Conservation (phyloP, 2,329 filamentous ascomycete species). For the Trichoderma gracile region DNA sequence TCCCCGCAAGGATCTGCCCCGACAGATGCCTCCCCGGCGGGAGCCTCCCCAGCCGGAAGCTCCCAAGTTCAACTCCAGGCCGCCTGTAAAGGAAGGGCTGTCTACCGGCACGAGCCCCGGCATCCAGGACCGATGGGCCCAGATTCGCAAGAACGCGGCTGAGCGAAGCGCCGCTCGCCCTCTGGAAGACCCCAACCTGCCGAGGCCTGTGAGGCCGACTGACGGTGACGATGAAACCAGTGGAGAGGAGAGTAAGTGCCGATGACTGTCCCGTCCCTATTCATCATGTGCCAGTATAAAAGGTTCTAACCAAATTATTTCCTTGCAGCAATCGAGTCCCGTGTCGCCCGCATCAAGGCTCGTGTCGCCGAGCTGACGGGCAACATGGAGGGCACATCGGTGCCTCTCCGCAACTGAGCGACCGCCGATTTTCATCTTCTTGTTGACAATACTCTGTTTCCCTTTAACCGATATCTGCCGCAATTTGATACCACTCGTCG, state of each 20-base stretch:
- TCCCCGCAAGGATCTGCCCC: conserved; percentile 21
- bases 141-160: conserved; percentile 92
- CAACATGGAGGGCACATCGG: conserved; percentile 64
- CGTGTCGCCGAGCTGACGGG: conserved; percentile 92
- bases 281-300: neutral
- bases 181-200: conserved; percentile 64
- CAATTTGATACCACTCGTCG: conserved; percentile 28
- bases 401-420: conserved; percentile 21
- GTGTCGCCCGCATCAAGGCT: conserved; percentile 96
- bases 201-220: conserved; percentile 56
- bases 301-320: conserved; percentile 30
- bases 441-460: neutral
- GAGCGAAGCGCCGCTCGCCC: conserved; percentile 69
- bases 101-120: conserved; percentile 39
- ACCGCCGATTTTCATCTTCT: neutral
- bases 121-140: conserved; percentile 82
- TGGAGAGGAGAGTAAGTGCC: conserved; percentile 83
- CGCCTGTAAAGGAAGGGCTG: conserved; percentile 38
- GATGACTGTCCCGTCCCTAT: too few relatives aligned
- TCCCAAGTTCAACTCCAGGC: conserved; percentile 24
- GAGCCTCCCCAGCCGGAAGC: conserved; percentile 38
- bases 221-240: conserved; percentile 85
- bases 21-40: conserved; percentile 33
- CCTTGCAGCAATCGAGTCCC: conserved; percentile 82
- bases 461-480: conserved; percentile 1